These are phyloP conservation scores for Xerocomellus amylosporus DNA, from an alignment of 768 basidiomycete species.

Conservation along the genomic window DNA sequence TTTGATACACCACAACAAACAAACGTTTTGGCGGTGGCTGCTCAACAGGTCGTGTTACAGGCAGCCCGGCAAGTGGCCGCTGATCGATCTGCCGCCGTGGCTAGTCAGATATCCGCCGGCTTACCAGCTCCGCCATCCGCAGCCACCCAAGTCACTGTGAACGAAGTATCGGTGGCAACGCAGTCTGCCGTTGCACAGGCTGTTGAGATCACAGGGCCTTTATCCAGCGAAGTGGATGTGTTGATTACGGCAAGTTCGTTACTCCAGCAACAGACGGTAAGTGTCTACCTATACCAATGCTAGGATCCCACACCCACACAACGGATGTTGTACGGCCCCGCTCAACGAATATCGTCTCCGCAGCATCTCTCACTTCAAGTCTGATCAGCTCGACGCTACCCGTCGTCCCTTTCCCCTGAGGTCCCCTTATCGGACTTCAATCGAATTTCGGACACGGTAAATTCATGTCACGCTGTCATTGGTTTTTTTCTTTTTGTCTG, in stretches of 20 bases:
- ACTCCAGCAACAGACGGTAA: constrained; percentile 43
- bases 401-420: constrained; percentile 22
- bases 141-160: constrained; percentile 48
- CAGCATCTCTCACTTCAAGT: constrained; percentile 25
- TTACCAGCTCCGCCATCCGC: constrained; percentile 31
- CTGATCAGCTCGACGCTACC: constrained; percentile 21
- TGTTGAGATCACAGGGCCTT: constrained; percentile 69
- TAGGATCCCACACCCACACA: constrained; percentile 30
- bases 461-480: constrained; percentile 21
- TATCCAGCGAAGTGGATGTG: constrained; percentile 78
- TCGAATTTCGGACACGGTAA: constrained; percentile 10
- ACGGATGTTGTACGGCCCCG: constrained; percentile 35
- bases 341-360: constrained; percentile 32
- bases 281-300: constrained; percentile 23
- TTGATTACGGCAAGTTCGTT: constrained; percentile 65
- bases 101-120: constrained; percentile 40
- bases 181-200: constrained; percentile 82
- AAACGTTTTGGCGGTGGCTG: constrained; percentile 67
- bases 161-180: constrained; percentile 58
- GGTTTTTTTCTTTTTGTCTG: constrained; percentile 24
- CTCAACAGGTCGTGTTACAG: constrained; percentile 77
- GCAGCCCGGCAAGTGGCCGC: constrained; percentile 63
- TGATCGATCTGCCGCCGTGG: constrained; percentile 46
- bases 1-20: constrained; percentile 45
- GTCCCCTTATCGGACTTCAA: constrained; percentile 28